A percentile compares a stretch with the other conserved stretches of the same genome.
These are phyloP conservation scores for Stemphylium lycopersici DNA, from an alignment of 2,329 filamentous ascomycete species.

Conservation along the genomic window DNA sequence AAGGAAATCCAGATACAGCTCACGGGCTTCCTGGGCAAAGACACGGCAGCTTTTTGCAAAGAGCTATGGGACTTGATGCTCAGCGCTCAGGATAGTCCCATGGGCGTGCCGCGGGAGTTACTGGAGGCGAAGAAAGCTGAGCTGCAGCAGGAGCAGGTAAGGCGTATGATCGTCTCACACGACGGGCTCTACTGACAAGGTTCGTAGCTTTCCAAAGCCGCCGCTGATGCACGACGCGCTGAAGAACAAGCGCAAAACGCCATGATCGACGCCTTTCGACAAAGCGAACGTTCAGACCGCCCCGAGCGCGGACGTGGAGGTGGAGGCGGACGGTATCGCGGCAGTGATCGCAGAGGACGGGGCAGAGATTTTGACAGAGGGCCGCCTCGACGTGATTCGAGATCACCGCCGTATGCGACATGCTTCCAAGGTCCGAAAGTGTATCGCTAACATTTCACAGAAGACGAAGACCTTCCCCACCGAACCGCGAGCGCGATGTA, in stretches of 20 bases:
- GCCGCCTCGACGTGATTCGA: constrained; percentile 54
- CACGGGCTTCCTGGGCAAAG: constrained; percentile 92
- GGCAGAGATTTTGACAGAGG: constrained; percentile 55
- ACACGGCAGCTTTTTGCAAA: constrained; percentile 87
- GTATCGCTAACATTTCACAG: constrained; percentile 42
- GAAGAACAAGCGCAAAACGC: constrained; percentile 70
- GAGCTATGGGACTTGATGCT: constrained; percentile 91
- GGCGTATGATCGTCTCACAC: constrained; percentile 3
- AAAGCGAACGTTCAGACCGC: constrained; percentile 61
- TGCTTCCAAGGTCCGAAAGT: background rate
- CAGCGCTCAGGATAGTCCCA: constrained; percentile 84
- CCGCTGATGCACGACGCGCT: constrained; percentile 73
- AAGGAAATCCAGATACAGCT: constrained; percentile 94
- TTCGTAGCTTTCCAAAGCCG: constrained; percentile 78
- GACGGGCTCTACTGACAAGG: constrained; percentile 25
- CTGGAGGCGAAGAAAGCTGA: constrained; percentile 96
- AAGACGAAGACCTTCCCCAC: constrained; percentile 54
- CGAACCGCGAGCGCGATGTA: constrained; percentile 60
- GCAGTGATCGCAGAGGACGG: constrained; percentile 49
- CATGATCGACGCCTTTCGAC: constrained; percentile 69
- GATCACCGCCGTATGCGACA: constrained; percentile 54
- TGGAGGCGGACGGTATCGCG: constrained; percentile 56
- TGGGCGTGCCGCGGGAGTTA: constrained; percentile 92
- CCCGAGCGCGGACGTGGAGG: constrained; percentile 55
- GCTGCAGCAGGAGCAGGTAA: constrained; percentile 91